A percentile compares a stretch with the other conserved stretches of the same genome.
Conservation (phyloP, 2,329 filamentous ascomycete genomes). For the Hansfordia pulvinata region DNA sequence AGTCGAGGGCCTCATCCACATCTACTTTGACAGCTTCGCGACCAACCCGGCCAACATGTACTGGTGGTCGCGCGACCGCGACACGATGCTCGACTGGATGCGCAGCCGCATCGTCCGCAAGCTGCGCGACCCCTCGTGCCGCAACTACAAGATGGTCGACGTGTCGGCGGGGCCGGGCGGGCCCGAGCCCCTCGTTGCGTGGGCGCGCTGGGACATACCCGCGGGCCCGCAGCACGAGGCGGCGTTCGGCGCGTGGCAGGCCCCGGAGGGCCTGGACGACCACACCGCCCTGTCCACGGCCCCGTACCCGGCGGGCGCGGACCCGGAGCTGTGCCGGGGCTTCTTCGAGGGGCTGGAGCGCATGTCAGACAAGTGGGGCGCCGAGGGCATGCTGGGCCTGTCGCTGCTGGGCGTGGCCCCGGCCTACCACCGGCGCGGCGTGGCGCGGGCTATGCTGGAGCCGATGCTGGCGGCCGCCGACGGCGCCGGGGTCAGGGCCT, state of each 20-base stretch:
- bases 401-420: constrained; percentile 21
- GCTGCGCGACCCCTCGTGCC: constrained; percentile 13
- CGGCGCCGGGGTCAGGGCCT: constrained; percentile 14
- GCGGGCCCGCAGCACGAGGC: constrained; percentile 11
- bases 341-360: constrained; percentile 16
- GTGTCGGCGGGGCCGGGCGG: constrained; percentile 8
- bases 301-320: constrained; percentile 14
- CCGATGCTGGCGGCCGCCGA: constrained; percentile 22
- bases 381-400: constrained; percentile 19
- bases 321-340: constrained; percentile 11
- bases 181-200: constrained; percentile 18
- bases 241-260: constrained; percentile 10
- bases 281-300: constrained; percentile 4
- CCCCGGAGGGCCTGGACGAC: too few relatives aligned
- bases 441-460: constrained; percentile 18
- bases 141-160: constrained; percentile 20
- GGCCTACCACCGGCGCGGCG: constrained; percentile 19
- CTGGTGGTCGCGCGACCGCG: constrained; percentile 14
- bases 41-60: constrained; percentile 11
- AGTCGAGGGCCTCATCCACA: constrained; percentile 12
- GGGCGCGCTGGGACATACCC: constrained; percentile 20
- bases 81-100: constrained; percentile 16
- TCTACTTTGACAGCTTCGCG: constrained; percentile 15
- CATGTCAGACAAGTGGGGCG: constrained; percentile 15
- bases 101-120: constrained; percentile 11